Evolutionary conservation across 768 basidiomycete genomes (phyloP).

Genomic region (Termitomyces sp.): DNA sequence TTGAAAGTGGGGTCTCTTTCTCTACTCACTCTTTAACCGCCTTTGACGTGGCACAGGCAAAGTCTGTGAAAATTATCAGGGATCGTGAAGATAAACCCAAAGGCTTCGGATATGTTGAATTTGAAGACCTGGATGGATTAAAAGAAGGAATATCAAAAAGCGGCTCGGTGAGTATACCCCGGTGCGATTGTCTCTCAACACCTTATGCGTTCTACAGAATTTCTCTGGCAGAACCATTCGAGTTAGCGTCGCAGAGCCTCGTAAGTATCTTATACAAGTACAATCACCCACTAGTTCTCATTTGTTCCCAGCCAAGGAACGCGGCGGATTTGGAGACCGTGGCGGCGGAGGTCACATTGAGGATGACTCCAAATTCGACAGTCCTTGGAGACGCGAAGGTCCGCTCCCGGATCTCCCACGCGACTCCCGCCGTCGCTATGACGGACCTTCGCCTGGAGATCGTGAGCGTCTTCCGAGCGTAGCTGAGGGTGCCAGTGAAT

Average conservation of each 20-base stretch:
- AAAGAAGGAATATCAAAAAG: slow-evolving; percentile 76
- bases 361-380: slow-evolving; percentile 79
- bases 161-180: slow-evolving; percentile 48
- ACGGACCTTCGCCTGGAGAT: slow-evolving; percentile 42
- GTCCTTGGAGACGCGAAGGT: slow-evolving; percentile 81
- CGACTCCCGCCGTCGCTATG: slow-evolving; percentile 61
- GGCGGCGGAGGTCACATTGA: slow-evolving; percentile 32
- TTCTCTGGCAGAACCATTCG: slow-evolving; percentile 79
- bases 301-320: slow-evolving; percentile 63
- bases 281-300: slow-evolving; percentile 7
- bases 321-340: slow-evolving; percentile 40
- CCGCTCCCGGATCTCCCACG: slow-evolving; percentile 72
- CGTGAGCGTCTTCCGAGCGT: slow-evolving; percentile 34
- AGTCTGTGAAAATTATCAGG: slow-evolving; percentile 87
- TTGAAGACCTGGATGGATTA: slow-evolving; percentile 77
- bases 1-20: slow-evolving; percentile 40
- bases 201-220: slow-evolving; percentile 30
- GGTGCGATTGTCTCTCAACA: not conserved
- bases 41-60: slow-evolving; percentile 40
- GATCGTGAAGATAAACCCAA: slow-evolving; percentile 94
- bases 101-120: slow-evolving; percentile 98
- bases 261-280: slow-evolving; percentile 43
- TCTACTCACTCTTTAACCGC: not conserved
- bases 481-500: slow-evolving; percentile 62
- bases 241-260: slow-evolving; percentile 93